Evolutionary conservation across 176 grass and related monocot genomes (phyloP).

Genomic region (Lolium multiflorum): DNA sequence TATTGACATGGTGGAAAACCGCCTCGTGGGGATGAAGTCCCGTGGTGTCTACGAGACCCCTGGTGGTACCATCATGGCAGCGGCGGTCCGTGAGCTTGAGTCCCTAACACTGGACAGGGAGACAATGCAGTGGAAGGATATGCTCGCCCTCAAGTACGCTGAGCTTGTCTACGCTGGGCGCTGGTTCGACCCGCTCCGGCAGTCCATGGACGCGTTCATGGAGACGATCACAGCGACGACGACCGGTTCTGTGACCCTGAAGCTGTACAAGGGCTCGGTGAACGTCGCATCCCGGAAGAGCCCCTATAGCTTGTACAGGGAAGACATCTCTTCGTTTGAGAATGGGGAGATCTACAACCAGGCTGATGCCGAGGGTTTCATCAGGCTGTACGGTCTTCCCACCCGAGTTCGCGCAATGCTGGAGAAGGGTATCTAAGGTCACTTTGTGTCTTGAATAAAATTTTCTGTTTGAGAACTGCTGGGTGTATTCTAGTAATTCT

Average conservation of each 20-base stretch:
- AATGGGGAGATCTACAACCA: conserved; percentile 88
- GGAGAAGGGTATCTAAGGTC: conserved; percentile 56
- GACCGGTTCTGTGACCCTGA: conserved; percentile 68
- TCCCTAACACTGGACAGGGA: conserved; percentile 73
- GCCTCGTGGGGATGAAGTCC: conserved; percentile 94
- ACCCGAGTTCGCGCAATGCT: conserved; percentile 83
- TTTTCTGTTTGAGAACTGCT: not conserved
- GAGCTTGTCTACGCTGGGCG: conserved; percentile 87
- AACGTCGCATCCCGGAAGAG: conserved; percentile 64
- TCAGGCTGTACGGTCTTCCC: conserved; percentile 82
- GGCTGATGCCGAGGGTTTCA: conserved; percentile 81
- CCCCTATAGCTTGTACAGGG: conserved; percentile 86
- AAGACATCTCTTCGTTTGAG: conserved; percentile 93
- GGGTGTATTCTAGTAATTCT: not conserved
- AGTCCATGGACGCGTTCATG: conserved; percentile 78
- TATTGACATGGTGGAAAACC: conserved; percentile 90
- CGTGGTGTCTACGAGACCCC: conserved; percentile 92
- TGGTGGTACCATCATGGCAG: conserved; percentile 86
- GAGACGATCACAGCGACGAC: conserved; percentile 65
- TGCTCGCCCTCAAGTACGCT: conserved; percentile 75
- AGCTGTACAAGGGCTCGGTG: conserved; percentile 87
- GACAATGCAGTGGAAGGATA: conserved; percentile 82
- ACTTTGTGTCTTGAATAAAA: not conserved
- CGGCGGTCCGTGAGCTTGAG: conserved; percentile 77
- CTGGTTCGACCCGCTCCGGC: conserved; percentile 79